Percentiles rank a stretch among this genome's conserved stretches.
phyloP scores from a whole-genome alignment of 2,329 filamentous ascomycete genomes.

The Chaetoscypha palmicola region DNA sequence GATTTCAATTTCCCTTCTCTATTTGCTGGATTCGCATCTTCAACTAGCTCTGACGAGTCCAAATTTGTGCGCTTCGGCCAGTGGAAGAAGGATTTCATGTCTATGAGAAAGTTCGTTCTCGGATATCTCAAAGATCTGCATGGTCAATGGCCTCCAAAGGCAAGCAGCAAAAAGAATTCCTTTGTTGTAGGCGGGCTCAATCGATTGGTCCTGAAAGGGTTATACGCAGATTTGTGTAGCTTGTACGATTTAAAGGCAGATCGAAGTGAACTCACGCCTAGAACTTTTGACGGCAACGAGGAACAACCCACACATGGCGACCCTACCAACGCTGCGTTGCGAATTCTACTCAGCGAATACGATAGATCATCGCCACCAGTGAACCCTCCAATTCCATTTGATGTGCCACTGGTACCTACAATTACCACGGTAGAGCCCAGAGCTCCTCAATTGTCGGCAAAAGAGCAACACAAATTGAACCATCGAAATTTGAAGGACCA shows the following conservation, averaged over 20 bases:
- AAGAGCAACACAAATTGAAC: constrained; percentile 67
- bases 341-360: constrained; percentile 77
- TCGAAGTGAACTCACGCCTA: constrained; percentile 67
- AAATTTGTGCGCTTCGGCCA: constrained; percentile 74
- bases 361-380: constrained; percentile 86
- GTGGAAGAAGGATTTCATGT: constrained; percentile 70
- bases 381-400: constrained; percentile 84
- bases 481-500: constrained; percentile 68
- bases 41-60: constrained; percentile 68
- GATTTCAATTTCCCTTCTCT: constrained; percentile 88
- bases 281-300: constrained; percentile 55
- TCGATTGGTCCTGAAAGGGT: constrained; percentile 67
- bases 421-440: constrained; percentile 59
- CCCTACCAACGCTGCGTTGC: constrained; percentile 61
- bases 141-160: constrained; percentile 84
- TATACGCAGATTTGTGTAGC: constrained; percentile 80
- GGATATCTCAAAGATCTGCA: constrained; percentile 60
- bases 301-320: constrained; percentile 49
- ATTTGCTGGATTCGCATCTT: constrained; percentile 82
- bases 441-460: constrained; percentile 57
- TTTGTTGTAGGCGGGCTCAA: constrained; percentile 84
- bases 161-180: constrained; percentile 83
- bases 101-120: constrained; percentile 58
- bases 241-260: constrained; percentile 88
- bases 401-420: constrained; percentile 70